Percentiles rank a stretch among this genome's conserved stretches.
These are phyloP conservation scores for Malassezia equina DNA, from an alignment of 1,284 basidiomycete species.

Conservation along the genomic window DNA sequence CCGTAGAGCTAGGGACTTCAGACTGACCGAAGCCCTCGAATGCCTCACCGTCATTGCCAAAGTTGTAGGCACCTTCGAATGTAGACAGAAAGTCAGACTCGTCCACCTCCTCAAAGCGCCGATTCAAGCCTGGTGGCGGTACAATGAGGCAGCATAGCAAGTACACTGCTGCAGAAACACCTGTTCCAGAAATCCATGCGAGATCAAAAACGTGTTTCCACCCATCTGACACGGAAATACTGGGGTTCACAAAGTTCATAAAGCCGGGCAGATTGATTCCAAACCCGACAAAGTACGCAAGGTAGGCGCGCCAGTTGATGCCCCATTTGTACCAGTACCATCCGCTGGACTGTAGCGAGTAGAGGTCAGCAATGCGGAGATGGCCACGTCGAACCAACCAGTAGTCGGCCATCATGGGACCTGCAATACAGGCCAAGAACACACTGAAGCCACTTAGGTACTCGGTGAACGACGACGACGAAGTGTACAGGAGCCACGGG, in stretches of 20 bases:
- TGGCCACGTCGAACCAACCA: slow-evolving; percentile 66
- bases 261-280: slow-evolving; percentile 70
- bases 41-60: slow-evolving; percentile 1
- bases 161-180: neutral
- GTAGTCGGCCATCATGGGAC: slow-evolving; percentile 56
- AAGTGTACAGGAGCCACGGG: slow-evolving; percentile 70
- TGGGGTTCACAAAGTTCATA: neutral
- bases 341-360: slow-evolving; percentile 48
- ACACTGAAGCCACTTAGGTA: slow-evolving; percentile 64
- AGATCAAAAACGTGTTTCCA: slow-evolving; percentile 10
- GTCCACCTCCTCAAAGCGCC: slow-evolving; percentile 10
- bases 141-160: neutral
- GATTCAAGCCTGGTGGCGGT: slow-evolving; percentile 1
- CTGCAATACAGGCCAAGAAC: slow-evolving; percentile 48
- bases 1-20: neutral
- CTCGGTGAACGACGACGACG: slow-evolving; percentile 65
- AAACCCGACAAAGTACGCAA: slow-evolving; percentile 64
- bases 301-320: slow-evolving; percentile 58
- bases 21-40: neutral
- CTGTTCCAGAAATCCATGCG: slow-evolving; percentile 8
- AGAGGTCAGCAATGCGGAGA: slow-evolving; percentile 64
- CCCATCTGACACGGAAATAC: neutral
- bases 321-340: slow-evolving; percentile 69
- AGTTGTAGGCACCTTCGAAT: slow-evolving; percentile 8
- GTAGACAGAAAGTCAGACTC: neutral